phyloP scores from a whole-genome alignment of 2,329 filamentous ascomycete genomes.

The Talaromyces atroroseus region DNA sequence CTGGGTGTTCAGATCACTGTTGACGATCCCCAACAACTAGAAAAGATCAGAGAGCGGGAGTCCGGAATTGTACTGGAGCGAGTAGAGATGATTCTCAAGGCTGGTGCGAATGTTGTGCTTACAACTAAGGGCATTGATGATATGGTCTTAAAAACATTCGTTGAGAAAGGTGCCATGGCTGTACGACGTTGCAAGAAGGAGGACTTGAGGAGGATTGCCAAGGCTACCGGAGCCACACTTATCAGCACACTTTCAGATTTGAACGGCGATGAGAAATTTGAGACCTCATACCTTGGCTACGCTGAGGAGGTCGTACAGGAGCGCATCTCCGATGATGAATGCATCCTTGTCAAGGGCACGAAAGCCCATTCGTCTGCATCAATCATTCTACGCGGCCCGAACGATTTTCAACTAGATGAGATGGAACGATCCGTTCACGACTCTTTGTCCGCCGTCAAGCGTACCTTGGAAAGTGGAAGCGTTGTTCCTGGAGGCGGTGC shows the following conservation, averaged over 20 bases:
- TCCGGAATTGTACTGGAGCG: conserved; percentile 88
- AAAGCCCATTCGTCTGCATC: conserved; percentile 92
- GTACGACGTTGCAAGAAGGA: conserved; percentile 98
- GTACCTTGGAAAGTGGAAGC: conserved; percentile 90
- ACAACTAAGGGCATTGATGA: conserved; percentile 99
- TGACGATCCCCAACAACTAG: conserved; percentile 92
- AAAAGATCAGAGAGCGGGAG: conserved; percentile 93
- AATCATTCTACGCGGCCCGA: conserved; percentile 89
- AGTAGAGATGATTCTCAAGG: conserved; percentile 95
- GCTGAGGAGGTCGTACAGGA: conserved; percentile 98
- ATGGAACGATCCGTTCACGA: conserved; percentile 99
- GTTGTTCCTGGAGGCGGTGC: conserved; percentile 95
- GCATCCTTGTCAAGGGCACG: conserved; percentile 92
- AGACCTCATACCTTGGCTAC: conserved; percentile 78
- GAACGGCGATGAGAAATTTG: conserved; percentile 96
- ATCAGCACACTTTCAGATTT: conserved; percentile 91
- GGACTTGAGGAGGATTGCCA: conserved; percentile 90
- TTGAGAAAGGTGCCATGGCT: conserved; percentile 93
- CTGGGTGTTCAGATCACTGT: conserved; percentile 96
- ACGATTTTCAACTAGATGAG: conserved; percentile 95
- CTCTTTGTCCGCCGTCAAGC: conserved; percentile 92
- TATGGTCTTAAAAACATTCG: conserved; percentile 85
- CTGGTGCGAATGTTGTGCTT: conserved; percentile 90
- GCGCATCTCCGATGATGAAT: conserved; percentile 97
- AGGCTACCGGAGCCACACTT: conserved; percentile 88